Evolutionary conservation across 257 asterid genomes (phyloP).

Genomic region (Thymus quinquecostatus): DNA sequence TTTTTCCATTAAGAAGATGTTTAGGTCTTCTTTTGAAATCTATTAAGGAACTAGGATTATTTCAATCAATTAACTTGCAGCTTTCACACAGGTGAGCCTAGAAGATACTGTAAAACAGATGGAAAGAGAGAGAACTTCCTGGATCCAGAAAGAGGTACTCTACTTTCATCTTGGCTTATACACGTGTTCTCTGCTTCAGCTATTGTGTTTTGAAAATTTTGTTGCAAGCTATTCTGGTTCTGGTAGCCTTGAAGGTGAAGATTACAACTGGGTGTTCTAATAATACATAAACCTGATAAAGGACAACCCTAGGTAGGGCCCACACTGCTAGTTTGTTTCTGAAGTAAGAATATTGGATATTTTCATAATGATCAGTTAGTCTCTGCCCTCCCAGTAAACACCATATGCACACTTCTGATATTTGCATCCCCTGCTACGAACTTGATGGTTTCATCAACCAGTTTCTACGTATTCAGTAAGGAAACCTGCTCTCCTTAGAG

Average conservation of each 20-base stretch:
- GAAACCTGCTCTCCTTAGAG: slow-evolving; percentile 4
- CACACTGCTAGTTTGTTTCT: neutral
- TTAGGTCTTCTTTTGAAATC: slow-evolving; percentile 11
- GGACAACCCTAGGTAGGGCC: slow-evolving; percentile 9
- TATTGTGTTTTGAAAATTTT: slow-evolving; percentile 19
- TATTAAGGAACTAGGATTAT: slow-evolving; percentile 20
- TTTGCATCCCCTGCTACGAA: slow-evolving; percentile 8
- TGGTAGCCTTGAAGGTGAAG: slow-evolving; percentile 16
- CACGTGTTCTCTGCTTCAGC: slow-evolving; percentile 22
- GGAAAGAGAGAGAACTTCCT: slow-evolving; percentile 60
- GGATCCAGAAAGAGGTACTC: slow-evolving; percentile 68
- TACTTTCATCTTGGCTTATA: slow-evolving; percentile 24
- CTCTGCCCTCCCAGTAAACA: slow-evolving; percentile 1
- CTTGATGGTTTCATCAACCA: slow-evolving; percentile 21
- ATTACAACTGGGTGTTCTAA: slow-evolving; percentile 2
- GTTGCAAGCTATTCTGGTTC: neutral
- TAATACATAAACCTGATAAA: slow-evolving; percentile 2
- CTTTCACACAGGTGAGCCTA: slow-evolving; percentile 55
- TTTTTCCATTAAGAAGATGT: slow-evolving; percentile 18
- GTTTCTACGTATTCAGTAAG: neutral
- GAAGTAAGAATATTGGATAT: neutral
- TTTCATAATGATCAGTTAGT: neutral
- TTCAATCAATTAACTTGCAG: slow-evolving; percentile 20
- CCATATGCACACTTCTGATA: neutral
- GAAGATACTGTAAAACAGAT: slow-evolving; percentile 58